Percentiles rank a stretch among this genome's conserved stretches.
Evolutionary conservation across 352 stramenopile species (phyloP).

Genomic region (Phytophthora pseudosyringae): DNA sequence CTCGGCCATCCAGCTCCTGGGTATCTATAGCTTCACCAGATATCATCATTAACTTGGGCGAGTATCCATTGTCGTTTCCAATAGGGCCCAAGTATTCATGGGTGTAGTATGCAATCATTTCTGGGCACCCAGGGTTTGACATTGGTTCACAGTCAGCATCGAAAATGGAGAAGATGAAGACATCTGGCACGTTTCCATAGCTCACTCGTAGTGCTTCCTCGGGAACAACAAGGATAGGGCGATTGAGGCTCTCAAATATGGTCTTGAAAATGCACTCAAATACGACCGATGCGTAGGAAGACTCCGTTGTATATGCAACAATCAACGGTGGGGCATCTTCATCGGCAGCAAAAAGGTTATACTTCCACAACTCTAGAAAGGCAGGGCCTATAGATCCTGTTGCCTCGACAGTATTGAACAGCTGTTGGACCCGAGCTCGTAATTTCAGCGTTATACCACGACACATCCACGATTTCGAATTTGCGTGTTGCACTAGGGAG

Average conservation of each 20-base stretch:
- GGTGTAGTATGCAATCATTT: slow-evolving; percentile 21
- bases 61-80: not conserved
- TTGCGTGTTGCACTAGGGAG: not conserved
- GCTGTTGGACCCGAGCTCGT: slow-evolving; percentile 14
- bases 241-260: slow-evolving; percentile 24
- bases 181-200: slow-evolving; percentile 25
- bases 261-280: slow-evolving; percentile 46
- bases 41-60: slow-evolving; percentile 36
- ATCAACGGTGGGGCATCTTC: slow-evolving; percentile 16
- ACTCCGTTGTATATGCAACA: slow-evolving; percentile 28
- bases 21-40: slow-evolving; percentile 37
- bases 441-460: not conserved
- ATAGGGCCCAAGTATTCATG: slow-evolving; percentile 14
- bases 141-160: slow-evolving; percentile 19
- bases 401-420: not conserved
- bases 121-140: slow-evolving; percentile 1
- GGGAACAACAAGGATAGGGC: slow-evolving; percentile 39
- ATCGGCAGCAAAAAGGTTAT: slow-evolving; percentile 34
- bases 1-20: slow-evolving; percentile 29
- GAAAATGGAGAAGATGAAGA: slow-evolving; percentile 50
- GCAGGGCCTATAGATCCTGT: slow-evolving; percentile 1
- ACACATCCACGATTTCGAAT: slow-evolving; percentile 13
- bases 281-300: slow-evolving; percentile 12
- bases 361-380: slow-evolving; percentile 30
- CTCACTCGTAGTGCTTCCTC: slow-evolving; percentile 12